phyloP scores from a whole-genome alignment of 129 eudicot species.

The Arctium lappa region DNA sequence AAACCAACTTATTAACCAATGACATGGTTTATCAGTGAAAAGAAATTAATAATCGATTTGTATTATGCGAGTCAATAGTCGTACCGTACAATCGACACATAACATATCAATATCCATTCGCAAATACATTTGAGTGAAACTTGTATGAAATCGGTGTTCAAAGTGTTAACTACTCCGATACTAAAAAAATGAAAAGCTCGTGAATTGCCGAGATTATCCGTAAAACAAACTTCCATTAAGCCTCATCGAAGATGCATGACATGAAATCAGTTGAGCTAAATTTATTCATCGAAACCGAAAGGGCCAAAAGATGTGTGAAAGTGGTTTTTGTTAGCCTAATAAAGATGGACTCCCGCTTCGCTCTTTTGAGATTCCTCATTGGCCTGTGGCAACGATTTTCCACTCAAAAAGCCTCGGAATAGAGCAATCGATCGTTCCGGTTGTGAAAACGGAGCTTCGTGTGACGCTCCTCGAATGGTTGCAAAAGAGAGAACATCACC shows the following conservation, averaged over 20 bases:
- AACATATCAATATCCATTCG: background rate
- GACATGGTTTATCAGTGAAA: background rate
- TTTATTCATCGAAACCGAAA: conserved; percentile 14
- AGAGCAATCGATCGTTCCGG: conserved; percentile 65
- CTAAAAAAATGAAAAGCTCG: background rate
- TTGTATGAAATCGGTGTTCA: background rate
- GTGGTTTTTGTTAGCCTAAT: conserved; percentile 2
- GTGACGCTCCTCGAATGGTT: conserved; percentile 78
- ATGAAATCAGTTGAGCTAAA: background rate
- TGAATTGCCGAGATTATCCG: background rate
- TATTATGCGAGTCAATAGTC: background rate
- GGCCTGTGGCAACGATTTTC: conserved; percentile 48
- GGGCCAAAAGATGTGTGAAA: background rate
- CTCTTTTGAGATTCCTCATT: background rate
- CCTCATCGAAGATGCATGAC: conserved; percentile 28
- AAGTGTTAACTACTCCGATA: background rate
- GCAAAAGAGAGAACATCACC: conserved; percentile 62
- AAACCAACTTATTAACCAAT: too few species aligned
- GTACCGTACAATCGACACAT: background rate
- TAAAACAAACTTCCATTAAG: conserved; percentile 1
- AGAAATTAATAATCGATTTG: background rate
- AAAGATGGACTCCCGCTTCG: background rate
- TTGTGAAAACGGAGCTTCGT: conserved; percentile 73
- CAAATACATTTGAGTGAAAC: background rate
- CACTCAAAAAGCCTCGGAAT: conserved; percentile 47